Evolutionary conservation across 78 protist species (phyloP).

Genomic region (Dictyostelium capitatum): DNA sequence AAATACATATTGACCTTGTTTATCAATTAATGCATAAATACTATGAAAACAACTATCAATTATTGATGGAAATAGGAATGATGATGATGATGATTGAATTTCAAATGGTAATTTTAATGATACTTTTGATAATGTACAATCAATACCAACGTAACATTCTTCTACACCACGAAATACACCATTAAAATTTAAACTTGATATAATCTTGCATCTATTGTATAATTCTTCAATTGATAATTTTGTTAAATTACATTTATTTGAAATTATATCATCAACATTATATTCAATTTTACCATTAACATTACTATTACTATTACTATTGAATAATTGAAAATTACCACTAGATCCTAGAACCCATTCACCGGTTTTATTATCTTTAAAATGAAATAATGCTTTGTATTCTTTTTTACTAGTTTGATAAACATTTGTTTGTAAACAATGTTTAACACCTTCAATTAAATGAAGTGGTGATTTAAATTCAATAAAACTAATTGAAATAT

Average conservation of each 20-base stretch:
- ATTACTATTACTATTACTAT: not conserved
- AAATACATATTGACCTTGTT: slow-evolving; percentile 22
- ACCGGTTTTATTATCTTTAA: not conserved
- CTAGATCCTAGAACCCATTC: not conserved
- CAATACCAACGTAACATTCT: slow-evolving; percentile 4
- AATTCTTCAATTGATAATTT: not conserved
- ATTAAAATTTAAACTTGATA: not conserved
- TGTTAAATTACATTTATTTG: slow-evolving; percentile 12
- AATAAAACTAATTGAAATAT: not conserved
- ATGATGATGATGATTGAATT: not conserved
- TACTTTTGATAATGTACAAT: slow-evolving; percentile 19
- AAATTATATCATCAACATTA: not conserved
- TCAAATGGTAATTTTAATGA: not conserved
- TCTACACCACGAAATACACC: not conserved
- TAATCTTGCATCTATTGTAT: not conserved
- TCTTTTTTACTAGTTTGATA: slow-evolving; percentile 9
- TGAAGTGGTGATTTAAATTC: slow-evolving; percentile 26
- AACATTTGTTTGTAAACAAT: slow-evolving; percentile 11
- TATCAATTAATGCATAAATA: not conserved
- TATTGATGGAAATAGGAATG: slow-evolving; percentile 17
- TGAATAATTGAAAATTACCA: not conserved
- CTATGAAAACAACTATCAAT: slow-evolving; percentile 46
- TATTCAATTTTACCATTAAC: not conserved
- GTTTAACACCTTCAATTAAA: not conserved
- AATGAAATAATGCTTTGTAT: not conserved